A percentile compares a stretch with the other conserved stretches of the same genome.
These are phyloP conservation scores for Casuarina equisetifolia DNA, from an alignment of 306 rosid genomes.

Conservation along the genomic window DNA sequence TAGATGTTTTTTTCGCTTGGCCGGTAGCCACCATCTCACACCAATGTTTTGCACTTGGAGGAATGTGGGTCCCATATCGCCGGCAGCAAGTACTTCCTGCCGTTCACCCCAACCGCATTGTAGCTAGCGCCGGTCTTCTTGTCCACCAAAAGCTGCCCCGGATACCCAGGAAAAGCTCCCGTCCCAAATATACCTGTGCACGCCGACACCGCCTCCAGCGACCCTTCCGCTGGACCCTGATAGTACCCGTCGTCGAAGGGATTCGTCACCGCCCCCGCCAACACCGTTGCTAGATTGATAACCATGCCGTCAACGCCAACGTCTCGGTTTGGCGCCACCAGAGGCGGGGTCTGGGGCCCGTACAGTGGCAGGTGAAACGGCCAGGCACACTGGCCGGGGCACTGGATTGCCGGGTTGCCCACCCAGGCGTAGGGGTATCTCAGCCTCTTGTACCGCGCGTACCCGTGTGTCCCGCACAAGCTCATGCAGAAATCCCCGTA, in stretches of 20 bases:
- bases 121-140: slow-evolving; percentile 34
- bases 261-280: slow-evolving; percentile 39
- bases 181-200: slow-evolving; percentile 35
- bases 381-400: slow-evolving; percentile 43
- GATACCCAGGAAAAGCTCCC: slow-evolving; percentile 39
- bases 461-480: slow-evolving; percentile 30
- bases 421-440: slow-evolving; percentile 31
- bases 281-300: slow-evolving; percentile 34
- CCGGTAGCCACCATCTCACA: slow-evolving; percentile 16
- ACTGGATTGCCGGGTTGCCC: slow-evolving; percentile 29
- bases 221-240: slow-evolving; percentile 29
- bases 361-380: slow-evolving; percentile 37
- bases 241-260: slow-evolving; percentile 34
- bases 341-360: slow-evolving; percentile 35
- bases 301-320: slow-evolving; percentile 37
- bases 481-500: slow-evolving; percentile 32
- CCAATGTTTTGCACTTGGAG: slow-evolving; percentile 45
- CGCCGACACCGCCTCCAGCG: slow-evolving; percentile 36
- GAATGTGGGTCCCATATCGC: slow-evolving; percentile 53
- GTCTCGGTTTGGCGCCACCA: slow-evolving; percentile 33
- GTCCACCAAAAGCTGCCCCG: slow-evolving; percentile 28
- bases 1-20: too few relatives aligned
- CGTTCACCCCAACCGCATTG: slow-evolving; percentile 37
- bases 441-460: neutral
- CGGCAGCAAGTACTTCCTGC: slow-evolving; percentile 43